A percentile compares a stretch with the other conserved stretches of the same genome.
Evolutionary conservation across 768 basidiomycete species (phyloP).

Genomic region (Trametes elegans): DNA sequence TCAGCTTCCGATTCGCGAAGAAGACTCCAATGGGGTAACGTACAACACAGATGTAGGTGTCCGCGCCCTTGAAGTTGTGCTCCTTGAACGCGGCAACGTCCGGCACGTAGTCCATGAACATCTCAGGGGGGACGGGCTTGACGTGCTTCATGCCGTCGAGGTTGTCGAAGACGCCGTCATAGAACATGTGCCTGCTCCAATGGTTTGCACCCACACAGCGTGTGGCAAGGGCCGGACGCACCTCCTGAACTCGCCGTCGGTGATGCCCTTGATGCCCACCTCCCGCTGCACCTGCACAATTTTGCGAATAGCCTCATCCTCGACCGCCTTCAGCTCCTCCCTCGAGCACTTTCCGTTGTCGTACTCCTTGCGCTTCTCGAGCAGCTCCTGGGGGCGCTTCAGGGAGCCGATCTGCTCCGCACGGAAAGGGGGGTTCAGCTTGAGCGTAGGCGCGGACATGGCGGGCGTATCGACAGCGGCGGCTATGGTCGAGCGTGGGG

Average conservation of each 20-base stretch:
- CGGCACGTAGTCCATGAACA: constrained; percentile 33
- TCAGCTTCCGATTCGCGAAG: neutral
- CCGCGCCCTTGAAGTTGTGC: constrained; percentile 32
- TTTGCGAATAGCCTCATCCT: constrained; percentile 53
- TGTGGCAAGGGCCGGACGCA: constrained; percentile 10
- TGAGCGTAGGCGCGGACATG: constrained; percentile 18
- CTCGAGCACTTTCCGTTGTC: constrained; percentile 40
- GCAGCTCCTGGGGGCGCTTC: constrained; percentile 50
- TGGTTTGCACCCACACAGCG: neutral
- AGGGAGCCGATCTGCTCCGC: constrained; percentile 64
- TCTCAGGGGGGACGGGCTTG: constrained; percentile 25
- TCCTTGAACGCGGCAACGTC: constrained; percentile 34
- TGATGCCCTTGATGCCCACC: constrained; percentile 56
- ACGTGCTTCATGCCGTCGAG: constrained; percentile 60
- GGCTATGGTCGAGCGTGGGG: neutral
- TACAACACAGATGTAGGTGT: constrained; percentile 30
- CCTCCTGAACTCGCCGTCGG: constrained; percentile 54
- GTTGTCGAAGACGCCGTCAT: constrained; percentile 65
- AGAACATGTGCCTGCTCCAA: constrained; percentile 48
- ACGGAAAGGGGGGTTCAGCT: constrained; percentile 41
- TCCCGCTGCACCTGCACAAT: constrained; percentile 54
- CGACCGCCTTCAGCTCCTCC: constrained; percentile 45
- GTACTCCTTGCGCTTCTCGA: constrained; percentile 43
- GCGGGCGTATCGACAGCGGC: neutral
- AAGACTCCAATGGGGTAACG: constrained; percentile 3